These are phyloP conservation scores for Podospora australis DNA, from an alignment of 495 filamentous ascomycete species.

Conservation along the genomic window DNA sequence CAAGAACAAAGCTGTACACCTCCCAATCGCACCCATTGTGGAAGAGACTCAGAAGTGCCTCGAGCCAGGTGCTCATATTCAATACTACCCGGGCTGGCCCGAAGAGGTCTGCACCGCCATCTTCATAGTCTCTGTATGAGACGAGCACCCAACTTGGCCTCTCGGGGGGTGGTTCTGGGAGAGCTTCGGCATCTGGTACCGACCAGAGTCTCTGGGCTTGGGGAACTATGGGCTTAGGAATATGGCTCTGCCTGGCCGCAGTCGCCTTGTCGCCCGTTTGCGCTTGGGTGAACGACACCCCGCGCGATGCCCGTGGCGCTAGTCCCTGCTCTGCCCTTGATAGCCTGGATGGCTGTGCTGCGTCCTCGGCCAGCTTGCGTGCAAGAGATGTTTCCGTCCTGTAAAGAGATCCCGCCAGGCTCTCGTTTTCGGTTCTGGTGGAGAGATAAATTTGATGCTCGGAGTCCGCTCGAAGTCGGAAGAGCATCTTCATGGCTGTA, in stretches of 20 bases:
- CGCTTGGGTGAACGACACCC: conserved; percentile 41
- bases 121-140: conserved; percentile 12
- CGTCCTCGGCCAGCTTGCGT: conserved; percentile 46
- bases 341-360: conserved; percentile 32
- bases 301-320: conserved; percentile 35
- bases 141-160: conserved; percentile 40
- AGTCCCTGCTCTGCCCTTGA: conserved; percentile 30
- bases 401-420: conserved; percentile 62
- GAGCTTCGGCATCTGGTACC: conserved; percentile 43
- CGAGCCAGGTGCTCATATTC: conserved; percentile 68
- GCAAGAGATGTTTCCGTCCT: conserved; percentile 54
- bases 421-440: conserved; percentile 58
- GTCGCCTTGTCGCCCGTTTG: conserved; percentile 32
- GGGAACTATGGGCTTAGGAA: conserved; percentile 25
- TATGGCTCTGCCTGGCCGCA: conserved; percentile 30
- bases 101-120: conserved; percentile 7
- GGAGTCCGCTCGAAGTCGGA: conserved; percentile 76
- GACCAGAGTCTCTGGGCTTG: conserved; percentile 45
- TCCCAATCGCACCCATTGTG: conserved; percentile 85
- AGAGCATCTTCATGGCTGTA: conserved; percentile 75
- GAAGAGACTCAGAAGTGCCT: conserved; percentile 64
- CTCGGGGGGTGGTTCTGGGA: conserved; percentile 39
- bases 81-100: conserved; percentile 36
- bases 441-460: conserved; percentile 64
- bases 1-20: conserved; percentile 82